Evolutionary conservation across 2,329 filamentous ascomycete genomes (phyloP).

Genomic region (Calonectria leucothoes): DNA sequence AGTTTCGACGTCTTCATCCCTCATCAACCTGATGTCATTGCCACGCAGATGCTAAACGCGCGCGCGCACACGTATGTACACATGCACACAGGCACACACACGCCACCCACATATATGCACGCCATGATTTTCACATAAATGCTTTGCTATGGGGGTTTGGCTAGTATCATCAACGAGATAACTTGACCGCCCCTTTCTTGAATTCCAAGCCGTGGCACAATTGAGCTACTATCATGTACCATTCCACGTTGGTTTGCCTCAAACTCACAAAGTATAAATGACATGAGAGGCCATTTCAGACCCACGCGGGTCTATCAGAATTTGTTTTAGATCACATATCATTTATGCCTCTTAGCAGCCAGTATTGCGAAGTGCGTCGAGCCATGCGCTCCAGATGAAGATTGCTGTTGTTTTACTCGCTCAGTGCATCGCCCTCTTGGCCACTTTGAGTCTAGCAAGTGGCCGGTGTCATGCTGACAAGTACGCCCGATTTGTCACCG

Average conservation of each 20-base stretch:
- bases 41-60: conserved; percentile 2
- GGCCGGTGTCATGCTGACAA: conserved; percentile 26
- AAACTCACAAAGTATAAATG: conserved; percentile 15
- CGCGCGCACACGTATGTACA: neutral
- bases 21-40: conserved; percentile 2
- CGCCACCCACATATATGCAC: neutral
- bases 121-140: neutral
- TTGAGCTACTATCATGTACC: neutral
- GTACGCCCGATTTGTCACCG: conserved; percentile 33
- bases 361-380: neutral
- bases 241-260: neutral
- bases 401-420: neutral
- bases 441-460: neutral
- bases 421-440: neutral
- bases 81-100: neutral
- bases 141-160: neutral
- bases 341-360: neutral
- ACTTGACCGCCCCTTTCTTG: conserved; percentile 6
- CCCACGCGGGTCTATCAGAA: neutral
- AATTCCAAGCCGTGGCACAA: neutral
- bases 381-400: conserved; percentile 13
- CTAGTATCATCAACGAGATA: neutral
- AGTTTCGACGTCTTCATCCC: neutral
- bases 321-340: neutral
- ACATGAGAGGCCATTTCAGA: neutral